Base-by-base conservation (phyloP, 2,329 filamentous ascomycete species). In the Leptographium galeiforme region DNA sequence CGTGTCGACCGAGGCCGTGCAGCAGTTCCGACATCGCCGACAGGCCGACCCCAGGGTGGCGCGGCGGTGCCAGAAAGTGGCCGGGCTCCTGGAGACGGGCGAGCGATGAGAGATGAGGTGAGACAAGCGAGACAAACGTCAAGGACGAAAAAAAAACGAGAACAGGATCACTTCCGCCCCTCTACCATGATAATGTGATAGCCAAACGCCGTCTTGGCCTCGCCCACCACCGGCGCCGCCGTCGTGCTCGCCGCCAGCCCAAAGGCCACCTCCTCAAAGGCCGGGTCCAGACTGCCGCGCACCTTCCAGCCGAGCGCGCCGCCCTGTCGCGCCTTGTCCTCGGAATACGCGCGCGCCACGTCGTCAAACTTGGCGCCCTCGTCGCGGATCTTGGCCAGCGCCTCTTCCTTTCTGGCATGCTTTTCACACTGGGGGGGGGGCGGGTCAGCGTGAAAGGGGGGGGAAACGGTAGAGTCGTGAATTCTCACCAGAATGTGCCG, bases 151-250 rank as follows among this genome's bases (percentile, higher is more conserved):
- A n/a, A n/a, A n/a, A n/a, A n/a, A n/a, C n/a, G n/a, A n/a, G n/a
- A n/a, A n/a, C n/a, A n/a, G n/a, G n/a, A n/a, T 36, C 34, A 78
- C 64, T 77, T 77, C 60, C 76, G 69, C 49, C 73, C 77, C 61
- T 81, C 77, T 7, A 89, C 85, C 81, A 89, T 88, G 59, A 90
- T 79, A 58, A 90, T 81, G 66, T 90, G 86, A 70, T 89, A 89
- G 1, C 86, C 87, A 68, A 86, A 84, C 1, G 72, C 74, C 1
- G 86, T 89, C 73, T 87, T 89, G 25, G 75, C 82, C 69, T 89
- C 83, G 1, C 72, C 85, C 63, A 78, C 76, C 63, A 81, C 83
- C 2, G 85, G 83, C 55, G 69, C 81, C 13, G 65, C 71, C 13
- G 80, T 82, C 10, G 81, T 82, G 62, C 83, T 87, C 1, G 77